These are phyloP conservation scores for Peribolospora kevripleyi DNA, from an alignment of 768 basidiomycete species.

Conservation along the genomic window DNA sequence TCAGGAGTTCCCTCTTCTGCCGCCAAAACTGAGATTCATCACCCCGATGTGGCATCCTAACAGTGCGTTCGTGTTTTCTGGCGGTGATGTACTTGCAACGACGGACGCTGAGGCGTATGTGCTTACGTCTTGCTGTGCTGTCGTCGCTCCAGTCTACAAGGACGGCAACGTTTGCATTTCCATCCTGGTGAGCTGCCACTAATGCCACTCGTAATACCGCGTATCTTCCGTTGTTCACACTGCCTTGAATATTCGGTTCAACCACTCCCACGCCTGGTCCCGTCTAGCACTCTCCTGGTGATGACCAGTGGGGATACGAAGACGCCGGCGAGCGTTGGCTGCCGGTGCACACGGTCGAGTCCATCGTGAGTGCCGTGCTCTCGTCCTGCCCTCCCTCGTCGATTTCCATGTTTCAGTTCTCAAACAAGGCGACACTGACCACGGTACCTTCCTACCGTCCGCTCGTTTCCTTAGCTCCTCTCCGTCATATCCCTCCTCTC, in stretches of 20 bases:
- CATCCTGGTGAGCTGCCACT: slow-evolving; percentile 19
- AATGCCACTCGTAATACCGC: background rate
- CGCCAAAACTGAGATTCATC: slow-evolving; percentile 57
- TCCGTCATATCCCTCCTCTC: slow-evolving; percentile 91
- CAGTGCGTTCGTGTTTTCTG: slow-evolving; percentile 13
- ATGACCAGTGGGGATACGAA: slow-evolving; percentile 81
- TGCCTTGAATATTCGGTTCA: background rate
- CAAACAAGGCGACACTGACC: background rate
- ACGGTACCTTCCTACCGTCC: background rate
- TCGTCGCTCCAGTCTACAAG: slow-evolving; percentile 18
- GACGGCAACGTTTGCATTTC: slow-evolving; percentile 25
- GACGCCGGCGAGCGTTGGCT: slow-evolving; percentile 92
- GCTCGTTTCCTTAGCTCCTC: slow-evolving; percentile 36
- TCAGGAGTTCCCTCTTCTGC: slow-evolving; percentile 57
- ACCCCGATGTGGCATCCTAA: slow-evolving; percentile 28
- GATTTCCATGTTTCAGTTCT: background rate
- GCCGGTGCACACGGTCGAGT: slow-evolving; percentile 90
- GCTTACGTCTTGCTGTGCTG: background rate
- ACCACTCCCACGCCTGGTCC: slow-evolving; percentile 1
- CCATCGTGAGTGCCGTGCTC: slow-evolving; percentile 39
- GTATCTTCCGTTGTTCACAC: background rate
- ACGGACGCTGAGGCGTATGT: background rate
- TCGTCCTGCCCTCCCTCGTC: background rate
- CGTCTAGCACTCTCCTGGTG: slow-evolving; percentile 67
- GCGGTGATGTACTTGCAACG: no score